These are phyloP conservation scores for Epichloe coenophiala DNA, from an alignment of 2,329 filamentous ascomycete genomes.

Conservation along the genomic window DNA sequence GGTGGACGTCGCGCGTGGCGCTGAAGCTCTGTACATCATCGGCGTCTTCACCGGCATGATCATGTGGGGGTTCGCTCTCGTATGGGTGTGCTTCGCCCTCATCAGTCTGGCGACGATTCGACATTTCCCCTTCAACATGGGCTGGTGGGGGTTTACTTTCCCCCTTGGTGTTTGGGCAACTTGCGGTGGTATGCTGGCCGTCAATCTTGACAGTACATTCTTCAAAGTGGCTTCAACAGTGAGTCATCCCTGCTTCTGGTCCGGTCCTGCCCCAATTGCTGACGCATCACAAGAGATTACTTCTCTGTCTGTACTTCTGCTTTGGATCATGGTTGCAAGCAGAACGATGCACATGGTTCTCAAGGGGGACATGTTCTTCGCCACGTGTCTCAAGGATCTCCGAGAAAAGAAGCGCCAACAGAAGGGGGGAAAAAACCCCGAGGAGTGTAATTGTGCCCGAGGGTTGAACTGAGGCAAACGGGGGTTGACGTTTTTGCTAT, in stretches of 20 bases:
- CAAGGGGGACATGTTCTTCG: slow-evolving; percentile 30
- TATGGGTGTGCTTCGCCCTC: slow-evolving; percentile 30
- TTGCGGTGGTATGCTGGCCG: slow-evolving; percentile 25
- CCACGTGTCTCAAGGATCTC: slow-evolving; percentile 28
- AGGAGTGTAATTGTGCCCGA: slow-evolving; percentile 10
- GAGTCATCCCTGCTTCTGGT: slow-evolving; percentile 1
- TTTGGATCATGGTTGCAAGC: slow-evolving; percentile 28
- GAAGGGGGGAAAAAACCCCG: neutral
- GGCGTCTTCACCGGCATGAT: slow-evolving; percentile 33
- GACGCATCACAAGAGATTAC: slow-evolving; percentile 19
- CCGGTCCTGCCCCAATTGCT: neutral
- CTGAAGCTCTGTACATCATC: slow-evolving; percentile 40
- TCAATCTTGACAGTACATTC: slow-evolving; percentile 28
- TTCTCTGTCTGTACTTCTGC: slow-evolving; percentile 24
- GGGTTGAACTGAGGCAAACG: too few species aligned
- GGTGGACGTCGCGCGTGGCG: slow-evolving; percentile 14
- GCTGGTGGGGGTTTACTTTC: slow-evolving; percentile 36
- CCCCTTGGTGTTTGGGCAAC: slow-evolving; percentile 31
- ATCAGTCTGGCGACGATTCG: slow-evolving; percentile 26
- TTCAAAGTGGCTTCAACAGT: slow-evolving; percentile 28
- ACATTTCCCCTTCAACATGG: slow-evolving; percentile 31
- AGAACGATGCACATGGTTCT: slow-evolving; percentile 24
- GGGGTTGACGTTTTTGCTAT: too few species aligned
- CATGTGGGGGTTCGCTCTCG: slow-evolving; percentile 31
- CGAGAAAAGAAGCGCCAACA: slow-evolving; percentile 17